Evolutionary conservation across 108 stramenopile genomes (phyloP).

Genomic region (Nitzschia sp.): DNA sequence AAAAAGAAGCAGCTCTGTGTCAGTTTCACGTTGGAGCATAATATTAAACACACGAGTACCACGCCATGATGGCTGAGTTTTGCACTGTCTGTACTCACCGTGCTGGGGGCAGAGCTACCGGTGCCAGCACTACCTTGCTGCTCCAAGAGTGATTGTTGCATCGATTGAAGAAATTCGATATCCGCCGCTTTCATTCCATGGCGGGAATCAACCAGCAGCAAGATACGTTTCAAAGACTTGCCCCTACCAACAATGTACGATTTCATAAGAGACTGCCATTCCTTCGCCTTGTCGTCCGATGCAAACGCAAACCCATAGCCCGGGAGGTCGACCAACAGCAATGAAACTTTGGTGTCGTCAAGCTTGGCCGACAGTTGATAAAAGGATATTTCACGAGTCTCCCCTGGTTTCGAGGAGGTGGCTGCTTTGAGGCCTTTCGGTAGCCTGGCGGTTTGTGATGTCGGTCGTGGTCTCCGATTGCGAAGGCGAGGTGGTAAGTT

Average conservation of each 20-base stretch:
- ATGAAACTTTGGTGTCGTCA: conserved; percentile 19
- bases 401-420: conserved; percentile 66
- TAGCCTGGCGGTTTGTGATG: conserved; percentile 46
- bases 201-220: conserved; percentile 77
- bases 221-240: conserved; percentile 65
- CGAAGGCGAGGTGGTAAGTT: not conserved
- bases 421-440: conserved; percentile 76
- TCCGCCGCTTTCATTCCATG: conserved; percentile 83
- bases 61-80: no score
- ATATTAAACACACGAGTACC: no score
- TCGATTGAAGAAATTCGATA: conserved; percentile 54
- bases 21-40: no score
- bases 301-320: conserved; percentile 90
- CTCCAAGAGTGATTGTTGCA: conserved; percentile 37
- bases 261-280: conserved; percentile 67
- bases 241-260: conserved; percentile 62
- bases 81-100: no score
- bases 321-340: conserved; percentile 74
- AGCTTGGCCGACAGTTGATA: conserved; percentile 65
- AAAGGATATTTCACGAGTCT: conserved; percentile 71
- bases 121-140: not conserved
- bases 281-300: conserved; percentile 42
- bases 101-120: not conserved
- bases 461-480: not conserved
- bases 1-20: no score